A percentile compares a stretch with the other conserved stretches of the same genome.
These are phyloP conservation scores for Annona squamosa DNA, from an alignment of 164 flowering plant genomes.

Conservation along the genomic window DNA sequence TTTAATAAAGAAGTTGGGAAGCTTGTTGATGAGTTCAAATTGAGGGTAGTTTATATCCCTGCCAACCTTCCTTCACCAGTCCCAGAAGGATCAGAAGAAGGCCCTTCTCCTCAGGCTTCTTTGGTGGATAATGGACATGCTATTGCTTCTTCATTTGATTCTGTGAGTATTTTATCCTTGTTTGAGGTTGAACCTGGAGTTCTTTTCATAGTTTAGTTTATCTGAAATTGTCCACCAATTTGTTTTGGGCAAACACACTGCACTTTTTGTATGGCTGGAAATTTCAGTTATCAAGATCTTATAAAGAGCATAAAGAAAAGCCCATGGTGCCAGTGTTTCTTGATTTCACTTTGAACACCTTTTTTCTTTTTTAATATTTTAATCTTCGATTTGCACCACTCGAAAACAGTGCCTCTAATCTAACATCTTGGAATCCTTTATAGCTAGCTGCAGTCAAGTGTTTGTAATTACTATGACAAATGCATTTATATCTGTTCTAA, in stretches of 20 bases:
- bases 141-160: constrained; percentile 38
- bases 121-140: constrained; percentile 40
- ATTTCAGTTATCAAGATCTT: constrained; percentile 46
- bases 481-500: background rate
- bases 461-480: background rate
- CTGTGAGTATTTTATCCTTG: constrained; percentile 33
- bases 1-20: constrained; percentile 68
- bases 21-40: constrained; percentile 69
- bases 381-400: background rate
- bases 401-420: background rate
- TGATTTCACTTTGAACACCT: background rate
- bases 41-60: constrained; percentile 76
- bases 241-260: background rate
- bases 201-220: background rate
- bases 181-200: background rate
- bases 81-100: constrained; percentile 92
- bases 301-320: constrained; percentile 43
- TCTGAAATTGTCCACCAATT: background rate
- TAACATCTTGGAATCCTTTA: background rate
- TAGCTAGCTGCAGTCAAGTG: background rate
- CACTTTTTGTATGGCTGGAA: background rate
- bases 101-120: constrained; percentile 61
- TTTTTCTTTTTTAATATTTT: background rate
- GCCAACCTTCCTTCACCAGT: constrained; percentile 92
- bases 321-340: constrained; percentile 40